Evolutionary conservation across 2,329 filamentous ascomycete species (phyloP), one percentile per base, ranked within the genome.

Genomic region (Polychaeton citri): DNA sequence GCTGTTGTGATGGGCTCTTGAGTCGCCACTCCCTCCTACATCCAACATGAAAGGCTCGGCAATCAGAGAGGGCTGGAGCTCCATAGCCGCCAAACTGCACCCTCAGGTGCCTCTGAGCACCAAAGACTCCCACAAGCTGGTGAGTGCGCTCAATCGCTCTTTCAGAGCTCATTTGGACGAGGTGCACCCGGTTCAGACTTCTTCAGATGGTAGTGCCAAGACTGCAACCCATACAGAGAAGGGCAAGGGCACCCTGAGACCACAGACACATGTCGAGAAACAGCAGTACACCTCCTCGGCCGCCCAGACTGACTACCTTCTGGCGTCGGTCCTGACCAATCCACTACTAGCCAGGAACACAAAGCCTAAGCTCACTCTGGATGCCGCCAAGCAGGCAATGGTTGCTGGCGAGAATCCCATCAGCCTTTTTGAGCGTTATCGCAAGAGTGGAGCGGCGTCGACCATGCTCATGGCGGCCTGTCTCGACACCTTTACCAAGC

Each of bases 91-190:
- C 18, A 74, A 69, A 50, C 63, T 79, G 28, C 65, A 69, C 42
- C 62, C 61, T 0, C 64, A 63, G 42, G 47, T 69, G 3, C 68
- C 74, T 17, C 61, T 76, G 12, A 72, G 65, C 18, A 61, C 66
- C 4, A 65, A 65, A 38, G 72, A 80, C 48, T 74, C 70, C 12
- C 62, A 72, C 42, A 68, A 73, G 46, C 61, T 81, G 6, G 65
- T 80, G 28, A 66, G 62, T 36, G 62, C 74, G 15, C 65, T 81
- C 43, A 78, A 73, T 16, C 66, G 64, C 28, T 79, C 74, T 9
- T 81, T 81, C 53, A 66, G 73, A 44, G 62, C 66, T 34, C 73
- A 79, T 39, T 66, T 81, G 30, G 74, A 80, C 47, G 64, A 61
- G 36, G 67, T 71, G 39, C 69, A 78, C 55, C 69, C 67, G 13